Conservation (phyloP, 1,139 yeast species). For the Hanseniaspora gamundiae region DNA sequence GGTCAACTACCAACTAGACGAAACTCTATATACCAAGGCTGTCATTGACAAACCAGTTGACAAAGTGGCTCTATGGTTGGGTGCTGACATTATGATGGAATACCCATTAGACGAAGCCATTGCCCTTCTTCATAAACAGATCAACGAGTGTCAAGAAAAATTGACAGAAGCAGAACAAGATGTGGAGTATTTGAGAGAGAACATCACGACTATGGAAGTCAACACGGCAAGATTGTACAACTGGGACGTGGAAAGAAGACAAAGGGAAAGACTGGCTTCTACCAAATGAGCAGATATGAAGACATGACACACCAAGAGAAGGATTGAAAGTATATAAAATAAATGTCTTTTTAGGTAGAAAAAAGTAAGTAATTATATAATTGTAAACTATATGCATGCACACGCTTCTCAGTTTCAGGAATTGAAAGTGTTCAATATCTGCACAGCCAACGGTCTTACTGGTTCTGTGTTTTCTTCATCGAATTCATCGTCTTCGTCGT, state of each 20-base stretch:
- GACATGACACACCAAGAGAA: not conserved
- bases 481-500: not conserved
- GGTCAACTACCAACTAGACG: constrained; percentile 81
- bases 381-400: not conserved
- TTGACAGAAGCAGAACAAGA: constrained; percentile 63
- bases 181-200: constrained; percentile 76
- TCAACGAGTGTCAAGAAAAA: constrained; percentile 50
- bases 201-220: constrained; percentile 95
- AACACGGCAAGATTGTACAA: constrained; percentile 91
- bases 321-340: not conserved
- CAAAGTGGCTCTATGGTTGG: constrained; percentile 79
- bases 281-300: not conserved
- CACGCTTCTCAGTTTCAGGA: not conserved
- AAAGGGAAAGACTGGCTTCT: constrained; percentile 8
- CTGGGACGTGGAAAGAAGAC: constrained; percentile 88
- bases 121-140: constrained; percentile 49
- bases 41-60: constrained; percentile 37
- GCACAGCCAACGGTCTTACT: constrained; percentile 2
- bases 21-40: constrained; percentile 82
- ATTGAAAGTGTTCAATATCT: constrained; percentile 1
- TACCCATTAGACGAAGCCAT: constrained; percentile 85
- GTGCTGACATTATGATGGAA: constrained; percentile 96
- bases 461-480: constrained; percentile 2
- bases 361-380: not conserved
- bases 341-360: not conserved